Evolutionary conservation across 2,329 filamentous ascomycete species (phyloP).

Genomic region (Aspergillus eucalypticola): DNA sequence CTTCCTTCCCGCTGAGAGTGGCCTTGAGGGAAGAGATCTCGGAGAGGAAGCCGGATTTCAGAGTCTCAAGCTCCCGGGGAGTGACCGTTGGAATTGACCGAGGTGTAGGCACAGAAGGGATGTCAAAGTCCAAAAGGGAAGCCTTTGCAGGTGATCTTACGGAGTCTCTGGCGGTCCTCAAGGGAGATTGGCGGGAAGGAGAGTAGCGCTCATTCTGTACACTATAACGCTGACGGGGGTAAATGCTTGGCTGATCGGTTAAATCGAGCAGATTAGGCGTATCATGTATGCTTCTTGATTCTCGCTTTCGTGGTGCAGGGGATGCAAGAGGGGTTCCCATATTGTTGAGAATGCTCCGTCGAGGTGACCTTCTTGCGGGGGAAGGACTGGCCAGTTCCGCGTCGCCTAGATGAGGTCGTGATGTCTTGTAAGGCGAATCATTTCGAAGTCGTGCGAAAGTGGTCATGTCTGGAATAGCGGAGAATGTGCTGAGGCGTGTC

Average conservation of each 20-base stretch:
- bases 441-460: slow-evolving; percentile 71
- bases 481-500: slow-evolving; percentile 76
- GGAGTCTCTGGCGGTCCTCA: slow-evolving; percentile 40
- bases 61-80: slow-evolving; percentile 83
- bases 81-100: slow-evolving; percentile 88
- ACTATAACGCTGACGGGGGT: slow-evolving; percentile 52
- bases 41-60: slow-evolving; percentile 87
- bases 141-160: slow-evolving; percentile 53
- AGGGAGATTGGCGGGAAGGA: slow-evolving; percentile 47
- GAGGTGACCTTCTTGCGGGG: slow-evolving; percentile 45
- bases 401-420: slow-evolving; percentile 43
- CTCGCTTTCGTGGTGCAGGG: slow-evolving; percentile 53
- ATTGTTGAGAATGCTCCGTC: slow-evolving; percentile 33
- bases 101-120: slow-evolving; percentile 90
- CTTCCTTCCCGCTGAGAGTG: slow-evolving; percentile 87
- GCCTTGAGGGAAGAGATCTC: slow-evolving; percentile 95
- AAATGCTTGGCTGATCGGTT: slow-evolving; percentile 71
- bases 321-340: slow-evolving; percentile 37
- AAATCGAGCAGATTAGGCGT: slow-evolving; percentile 86
- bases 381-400: slow-evolving; percentile 47
- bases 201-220: slow-evolving; percentile 39
- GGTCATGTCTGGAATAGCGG: slow-evolving; percentile 84
- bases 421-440: slow-evolving; percentile 60
- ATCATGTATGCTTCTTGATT: slow-evolving; percentile 51
- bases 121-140: slow-evolving; percentile 83